phyloP scores from a whole-genome alignment of 495 filamentous ascomycete genomes.

The Talaromyces trachyspermus region DNA sequence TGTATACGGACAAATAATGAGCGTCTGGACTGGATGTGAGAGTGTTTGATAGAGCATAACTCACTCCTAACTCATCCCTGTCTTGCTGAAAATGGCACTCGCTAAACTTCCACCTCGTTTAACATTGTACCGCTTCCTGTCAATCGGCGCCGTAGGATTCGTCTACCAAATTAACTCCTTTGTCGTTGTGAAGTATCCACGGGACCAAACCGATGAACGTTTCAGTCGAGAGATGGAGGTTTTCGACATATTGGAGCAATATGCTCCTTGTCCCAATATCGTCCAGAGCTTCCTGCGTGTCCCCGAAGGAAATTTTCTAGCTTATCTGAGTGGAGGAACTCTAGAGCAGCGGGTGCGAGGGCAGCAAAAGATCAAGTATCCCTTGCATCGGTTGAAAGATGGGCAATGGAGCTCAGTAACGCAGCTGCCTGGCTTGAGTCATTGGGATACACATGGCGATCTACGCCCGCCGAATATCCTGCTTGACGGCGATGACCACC shows the following conservation, averaged over 20 bases:
- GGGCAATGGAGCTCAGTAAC: neutral
- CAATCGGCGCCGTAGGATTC: neutral
- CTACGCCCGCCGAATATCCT: constrained; percentile 12
- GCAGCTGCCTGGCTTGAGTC: constrained; percentile 14
- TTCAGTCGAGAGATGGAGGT: neutral
- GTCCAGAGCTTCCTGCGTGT: neutral
- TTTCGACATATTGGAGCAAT: neutral
- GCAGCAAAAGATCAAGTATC: neutral
- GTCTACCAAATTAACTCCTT: neutral
- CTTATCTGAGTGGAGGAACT: neutral
- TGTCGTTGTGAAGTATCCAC: neutral
- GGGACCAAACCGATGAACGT: neutral
- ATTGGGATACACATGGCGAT: constrained; percentile 11
- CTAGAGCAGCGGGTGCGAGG: neutral
- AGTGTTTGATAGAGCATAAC: too few relatives aligned
- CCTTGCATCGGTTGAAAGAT: neutral
- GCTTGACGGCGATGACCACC: constrained; percentile 9
- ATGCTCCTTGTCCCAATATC: neutral
- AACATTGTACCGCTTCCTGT: too few relatives aligned
- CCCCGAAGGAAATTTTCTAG: neutral
- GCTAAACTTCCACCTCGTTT: too few relatives aligned
- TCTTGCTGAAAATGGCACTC: too few relatives aligned
- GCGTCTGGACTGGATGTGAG: too few relatives aligned
- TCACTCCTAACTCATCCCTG: too few relatives aligned
- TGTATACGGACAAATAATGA: too few relatives aligned